These are phyloP conservation scores for Dioszegia crocea DNA, from an alignment of 768 basidiomycete genomes.

Conservation along the genomic window DNA sequence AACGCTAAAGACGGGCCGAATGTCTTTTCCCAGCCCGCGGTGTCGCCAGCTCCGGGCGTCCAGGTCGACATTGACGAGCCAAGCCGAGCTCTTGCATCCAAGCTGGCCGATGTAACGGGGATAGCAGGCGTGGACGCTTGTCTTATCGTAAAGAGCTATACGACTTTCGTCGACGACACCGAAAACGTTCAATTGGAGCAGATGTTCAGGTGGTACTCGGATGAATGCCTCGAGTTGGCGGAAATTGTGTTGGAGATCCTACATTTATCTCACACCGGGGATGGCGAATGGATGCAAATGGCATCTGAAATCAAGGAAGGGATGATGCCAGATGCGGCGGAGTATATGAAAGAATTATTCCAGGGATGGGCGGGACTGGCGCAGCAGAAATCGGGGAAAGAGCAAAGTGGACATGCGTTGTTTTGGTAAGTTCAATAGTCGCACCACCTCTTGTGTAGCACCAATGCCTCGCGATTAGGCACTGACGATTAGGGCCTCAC, in stretches of 20 bases:
- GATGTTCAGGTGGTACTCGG: constrained; percentile 72
- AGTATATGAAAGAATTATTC: constrained; percentile 63
- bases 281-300: constrained; percentile 27
- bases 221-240: constrained; percentile 68
- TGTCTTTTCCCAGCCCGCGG: constrained; percentile 55
- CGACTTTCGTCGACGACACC: constrained; percentile 60
- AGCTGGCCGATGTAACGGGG: constrained; percentile 67
- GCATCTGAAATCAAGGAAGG: constrained; percentile 48
- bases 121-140: constrained; percentile 79
- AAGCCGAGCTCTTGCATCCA: constrained; percentile 66
- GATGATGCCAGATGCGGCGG: constrained; percentile 62
- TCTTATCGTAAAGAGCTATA: constrained; percentile 68
- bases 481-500: constrained; percentile 51
- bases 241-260: constrained; percentile 71
- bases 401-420: constrained; percentile 15
- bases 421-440: constrained; percentile 52
- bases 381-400: constrained; percentile 47
- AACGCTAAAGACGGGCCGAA: constrained; percentile 52
- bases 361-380: constrained; percentile 56
- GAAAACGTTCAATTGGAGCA: constrained; percentile 55
- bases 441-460: constrained; percentile 65
- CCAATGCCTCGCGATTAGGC: no score
- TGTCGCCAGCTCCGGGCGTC: constrained; percentile 60
- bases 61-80: constrained; percentile 62
- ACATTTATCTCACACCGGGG: constrained; percentile 60